Conservation (phyloP, 371 early-diverging fungal species). For the Umbelopsis sp. region DNA sequence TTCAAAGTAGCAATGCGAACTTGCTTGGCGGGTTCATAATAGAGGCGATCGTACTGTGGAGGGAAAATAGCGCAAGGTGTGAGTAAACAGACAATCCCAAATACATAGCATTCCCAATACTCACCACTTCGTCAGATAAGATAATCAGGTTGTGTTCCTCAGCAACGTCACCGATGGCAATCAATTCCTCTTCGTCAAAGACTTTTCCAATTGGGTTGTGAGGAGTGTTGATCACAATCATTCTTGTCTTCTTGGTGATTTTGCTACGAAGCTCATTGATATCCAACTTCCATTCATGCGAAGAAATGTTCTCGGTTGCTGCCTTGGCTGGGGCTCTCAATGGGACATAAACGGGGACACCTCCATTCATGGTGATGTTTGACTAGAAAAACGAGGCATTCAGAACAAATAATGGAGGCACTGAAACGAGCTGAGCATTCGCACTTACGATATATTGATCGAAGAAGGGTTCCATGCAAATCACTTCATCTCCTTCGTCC, state of each 20-base stretch:
- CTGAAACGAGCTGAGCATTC: neutral
- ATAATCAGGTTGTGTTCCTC: constrained; percentile 84
- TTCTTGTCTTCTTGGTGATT: constrained; percentile 80
- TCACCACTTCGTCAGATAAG: constrained; percentile 90
- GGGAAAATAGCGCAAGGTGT: neutral
- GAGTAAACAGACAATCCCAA: neutral
- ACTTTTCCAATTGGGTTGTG: constrained; percentile 95
- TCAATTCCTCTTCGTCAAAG: constrained; percentile 81
- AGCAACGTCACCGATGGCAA: constrained; percentile 80
- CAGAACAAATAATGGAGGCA: no score
- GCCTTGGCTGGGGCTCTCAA: constrained; percentile 65
- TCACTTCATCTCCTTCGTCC: constrained; percentile 84
- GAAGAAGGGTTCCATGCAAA: constrained; percentile 93
- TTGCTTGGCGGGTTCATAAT: constrained; percentile 72
- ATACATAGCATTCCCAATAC: constrained; percentile 2
- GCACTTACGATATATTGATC: constrained; percentile 86
- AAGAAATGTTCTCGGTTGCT: constrained; percentile 53
- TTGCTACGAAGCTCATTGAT: constrained; percentile 79
- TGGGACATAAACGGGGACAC: constrained; percentile 84
- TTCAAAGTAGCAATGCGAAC: constrained; percentile 82
- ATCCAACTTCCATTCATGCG: constrained; percentile 86
- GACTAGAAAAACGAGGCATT: constrained; percentile 41
- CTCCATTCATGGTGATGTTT: constrained; percentile 89
- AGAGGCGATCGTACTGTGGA: constrained; percentile 85
- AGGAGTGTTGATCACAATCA: constrained; percentile 93